Base-by-base conservation (phyloP, 345 rosid genomes). In the Gossypium stocksii region DNA sequence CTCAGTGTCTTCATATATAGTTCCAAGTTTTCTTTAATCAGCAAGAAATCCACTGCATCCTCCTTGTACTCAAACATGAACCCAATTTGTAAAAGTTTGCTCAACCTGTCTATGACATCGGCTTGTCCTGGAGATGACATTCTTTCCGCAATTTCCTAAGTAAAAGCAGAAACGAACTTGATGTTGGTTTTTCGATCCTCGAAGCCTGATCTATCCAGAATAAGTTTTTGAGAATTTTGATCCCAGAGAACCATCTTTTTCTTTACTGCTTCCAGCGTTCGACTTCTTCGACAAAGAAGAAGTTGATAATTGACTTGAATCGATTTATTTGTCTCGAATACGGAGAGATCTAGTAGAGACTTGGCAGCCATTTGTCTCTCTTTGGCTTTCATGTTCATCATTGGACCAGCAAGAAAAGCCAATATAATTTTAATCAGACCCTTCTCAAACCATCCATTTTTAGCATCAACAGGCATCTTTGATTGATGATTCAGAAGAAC, bases 51-150 rank as follows among this genome's bases (percentile, higher is more conserved):
- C n/a, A 63, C 52, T 7, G 48, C 66, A 52, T 54, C 80, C 20
- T 77, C 76, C 56, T 57, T 72, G 15, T n/a, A 77, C 6, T 77
- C 77, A 38, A 56, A 72, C 73, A 57, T 19, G 11, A 72, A 10
- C 7, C 59, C 73, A 48, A 77, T 57, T 34, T 54, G 71, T 2
- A 72, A 43, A n/a, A 72, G 20, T 34, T 72, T 38, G 22, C 49
- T 43, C 41, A 64, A 64, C n/a, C 34, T 34, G 65, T 45, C 10
- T 0, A 52, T 57, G 2, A 57, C 34, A 6, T 72, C 45, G 8
- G 41, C 49, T 54, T 45, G 59, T n/a, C 74, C 67, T 46, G 19
- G 12, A 16, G 62, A 16, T n/a, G 64, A 27, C 58, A 77, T 11
- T n/a, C 66, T 49, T 19, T 65, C 29, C 0, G 69, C 3, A 19